Evolutionary conservation across 2,329 filamentous ascomycete genomes (phyloP).

Genomic region (Curvularia spicifera): DNA sequence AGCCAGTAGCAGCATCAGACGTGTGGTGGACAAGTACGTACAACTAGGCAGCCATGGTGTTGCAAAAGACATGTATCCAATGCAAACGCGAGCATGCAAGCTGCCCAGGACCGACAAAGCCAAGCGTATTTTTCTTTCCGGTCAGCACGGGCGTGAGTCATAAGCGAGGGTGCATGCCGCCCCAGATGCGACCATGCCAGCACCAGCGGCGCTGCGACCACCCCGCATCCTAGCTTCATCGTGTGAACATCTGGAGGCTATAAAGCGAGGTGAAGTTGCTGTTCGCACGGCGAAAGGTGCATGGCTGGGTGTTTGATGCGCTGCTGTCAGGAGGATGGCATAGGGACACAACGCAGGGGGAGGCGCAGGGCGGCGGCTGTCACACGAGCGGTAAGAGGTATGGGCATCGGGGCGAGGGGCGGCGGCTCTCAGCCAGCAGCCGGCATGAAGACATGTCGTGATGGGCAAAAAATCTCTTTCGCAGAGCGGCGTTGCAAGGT

Average conservation of each 20-base stretch:
- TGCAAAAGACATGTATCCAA: conserved; percentile 6
- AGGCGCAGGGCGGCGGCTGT: conserved; percentile 3
- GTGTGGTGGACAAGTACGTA: no score
- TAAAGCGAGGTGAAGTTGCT: conserved; percentile 3
- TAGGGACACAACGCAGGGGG: conserved; percentile 10
- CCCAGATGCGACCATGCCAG: conserved; percentile 10
- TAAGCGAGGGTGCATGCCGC: conserved; percentile 23
- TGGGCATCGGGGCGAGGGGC: conserved; percentile 8
- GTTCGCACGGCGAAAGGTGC: conserved; percentile 4
- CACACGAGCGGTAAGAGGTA: no score
- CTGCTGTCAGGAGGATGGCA: conserved; percentile 1
- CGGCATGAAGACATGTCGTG: conserved; percentile 10
- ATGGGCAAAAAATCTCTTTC: conserved; percentile 23
- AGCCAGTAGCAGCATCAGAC: background rate
- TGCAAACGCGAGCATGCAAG: conserved; percentile 13
- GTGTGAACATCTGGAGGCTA: conserved; percentile 10
- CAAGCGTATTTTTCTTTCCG: conserved; percentile 22
- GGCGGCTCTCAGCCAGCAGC: conserved; percentile 19
- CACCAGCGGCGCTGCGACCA: conserved; percentile 3
- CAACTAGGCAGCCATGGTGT: background rate
- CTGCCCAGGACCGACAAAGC: conserved; percentile 13
- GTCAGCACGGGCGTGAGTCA: conserved; percentile 34
- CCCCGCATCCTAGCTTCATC: conserved; percentile 2
- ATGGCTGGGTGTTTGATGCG: conserved; percentile 15
- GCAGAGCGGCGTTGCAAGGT: conserved; percentile 16